Conservation (phyloP, 768 basidiomycete genomes). For the Pleurotus platypus region DNA sequence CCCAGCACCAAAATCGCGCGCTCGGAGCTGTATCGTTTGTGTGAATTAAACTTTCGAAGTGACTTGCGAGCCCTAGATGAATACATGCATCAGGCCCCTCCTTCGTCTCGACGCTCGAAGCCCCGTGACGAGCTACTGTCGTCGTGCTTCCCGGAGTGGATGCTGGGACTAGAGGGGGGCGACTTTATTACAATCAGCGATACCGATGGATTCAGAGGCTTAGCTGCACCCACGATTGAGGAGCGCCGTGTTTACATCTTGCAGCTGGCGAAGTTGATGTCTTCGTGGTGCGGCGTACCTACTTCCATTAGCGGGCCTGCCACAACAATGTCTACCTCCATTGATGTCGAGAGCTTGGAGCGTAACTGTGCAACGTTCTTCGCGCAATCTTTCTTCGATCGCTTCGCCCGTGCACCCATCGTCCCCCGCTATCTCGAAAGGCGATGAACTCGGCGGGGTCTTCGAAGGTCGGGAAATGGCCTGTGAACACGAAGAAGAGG, state of each 20-base stretch:
- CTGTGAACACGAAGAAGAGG: too few species aligned
- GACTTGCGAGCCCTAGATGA: not conserved
- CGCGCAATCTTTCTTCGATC: not conserved
- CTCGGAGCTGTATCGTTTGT: not conserved
- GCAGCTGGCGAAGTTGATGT: not conserved
- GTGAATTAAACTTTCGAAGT: not conserved
- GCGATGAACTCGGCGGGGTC: too few species aligned
- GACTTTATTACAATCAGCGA: not conserved
- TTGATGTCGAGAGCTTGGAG: not conserved
- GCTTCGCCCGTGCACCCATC: not conserved
- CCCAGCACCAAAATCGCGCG: not conserved
- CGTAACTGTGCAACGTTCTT: not conserved
- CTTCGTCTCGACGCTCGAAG: not conserved
- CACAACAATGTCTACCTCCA: too few species aligned
- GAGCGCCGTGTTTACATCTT: not conserved
- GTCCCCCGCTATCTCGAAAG: not conserved
- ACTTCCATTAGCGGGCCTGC: not conserved
- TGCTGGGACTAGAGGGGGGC: not conserved
- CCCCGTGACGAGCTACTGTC: not conserved
- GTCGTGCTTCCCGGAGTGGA: not conserved
- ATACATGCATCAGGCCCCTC: not conserved
- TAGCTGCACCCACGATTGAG: not conserved
- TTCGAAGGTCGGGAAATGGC: too few species aligned
- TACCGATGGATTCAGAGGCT: not conserved
- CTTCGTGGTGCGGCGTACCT: not conserved